Percentiles rank a stretch among this genome's conserved stretches.
Conservation (phyloP, 176 grass and related monocot genomes). For the Zizania latifolia region DNA sequence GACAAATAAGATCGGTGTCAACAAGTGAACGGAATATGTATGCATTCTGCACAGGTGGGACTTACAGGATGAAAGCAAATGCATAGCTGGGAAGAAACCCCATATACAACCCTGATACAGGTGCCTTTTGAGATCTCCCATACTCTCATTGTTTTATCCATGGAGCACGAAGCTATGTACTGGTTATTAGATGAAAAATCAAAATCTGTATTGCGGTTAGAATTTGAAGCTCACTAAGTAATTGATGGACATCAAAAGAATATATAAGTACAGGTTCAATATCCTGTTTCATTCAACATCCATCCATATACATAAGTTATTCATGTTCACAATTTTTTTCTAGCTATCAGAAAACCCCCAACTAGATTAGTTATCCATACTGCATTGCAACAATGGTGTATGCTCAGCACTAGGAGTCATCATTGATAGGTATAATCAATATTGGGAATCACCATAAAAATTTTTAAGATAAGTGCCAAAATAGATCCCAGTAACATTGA, state of each 20-base stretch:
- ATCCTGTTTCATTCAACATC: background rate
- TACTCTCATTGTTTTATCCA: conserved; percentile 94
- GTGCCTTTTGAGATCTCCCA: conserved; percentile 92
- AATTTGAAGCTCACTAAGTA: conserved; percentile 28
- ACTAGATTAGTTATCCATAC: background rate
- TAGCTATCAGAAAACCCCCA: conserved; percentile 6
- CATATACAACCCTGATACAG: conserved; percentile 92
- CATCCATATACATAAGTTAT: conserved; percentile 4
- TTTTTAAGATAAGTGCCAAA: background rate
- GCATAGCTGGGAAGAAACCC: conserved; percentile 92
- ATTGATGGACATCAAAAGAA: background rate
- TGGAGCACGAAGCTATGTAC: conserved; percentile 96
- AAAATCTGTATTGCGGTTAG: conserved; percentile 98
- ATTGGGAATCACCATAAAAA: no score
- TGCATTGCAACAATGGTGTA: background rate
- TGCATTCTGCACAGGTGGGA: conserved; percentile 14
- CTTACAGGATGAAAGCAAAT: conserved; percentile 93
- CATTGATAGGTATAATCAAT: background rate
- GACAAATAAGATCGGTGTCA: background rate
- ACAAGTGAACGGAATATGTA: background rate
- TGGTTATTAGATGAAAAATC: conserved; percentile 99
- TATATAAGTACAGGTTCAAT: background rate
- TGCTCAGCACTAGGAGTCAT: background rate
- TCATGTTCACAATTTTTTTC: background rate
- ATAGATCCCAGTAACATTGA: background rate